Evolutionary conservation across 1,139 yeast species (phyloP).

Genomic region (Pichia cactophila): DNA sequence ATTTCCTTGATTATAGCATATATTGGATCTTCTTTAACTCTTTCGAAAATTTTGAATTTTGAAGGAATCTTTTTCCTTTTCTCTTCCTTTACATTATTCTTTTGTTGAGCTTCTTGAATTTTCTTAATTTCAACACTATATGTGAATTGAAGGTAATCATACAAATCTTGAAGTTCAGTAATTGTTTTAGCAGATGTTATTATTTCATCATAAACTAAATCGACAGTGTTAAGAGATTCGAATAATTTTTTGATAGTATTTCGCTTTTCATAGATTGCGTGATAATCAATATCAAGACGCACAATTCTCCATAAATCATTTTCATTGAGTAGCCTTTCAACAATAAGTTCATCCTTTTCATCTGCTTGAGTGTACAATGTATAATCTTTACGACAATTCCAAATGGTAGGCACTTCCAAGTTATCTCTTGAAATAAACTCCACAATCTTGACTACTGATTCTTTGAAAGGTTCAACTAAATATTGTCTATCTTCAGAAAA

Average conservation of each 20-base stretch:
- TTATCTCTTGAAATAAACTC: slow-evolving; percentile 72
- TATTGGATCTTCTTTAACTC: slow-evolving; percentile 60
- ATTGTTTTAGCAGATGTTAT: slow-evolving; percentile 53
- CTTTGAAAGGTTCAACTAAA: slow-evolving; percentile 45
- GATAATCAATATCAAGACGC: slow-evolving; percentile 80
- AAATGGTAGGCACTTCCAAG: slow-evolving; percentile 91
- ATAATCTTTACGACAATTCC: slow-evolving; percentile 92
- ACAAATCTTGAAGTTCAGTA: slow-evolving; percentile 81
- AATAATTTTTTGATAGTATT: slow-evolving; percentile 53
- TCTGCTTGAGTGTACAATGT: slow-evolving; percentile 42
- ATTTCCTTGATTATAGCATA: slow-evolving; percentile 63
- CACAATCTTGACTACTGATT: slow-evolving; percentile 66
- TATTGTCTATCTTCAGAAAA: slow-evolving; percentile 37
- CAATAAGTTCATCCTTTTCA: slow-evolving; percentile 44
- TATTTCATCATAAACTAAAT: slow-evolving; percentile 50
- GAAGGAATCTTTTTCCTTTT: slow-evolving; percentile 46
- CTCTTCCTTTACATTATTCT: slow-evolving; percentile 8
- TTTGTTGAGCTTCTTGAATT: slow-evolving; percentile 14
- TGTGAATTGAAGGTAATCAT: slow-evolving; percentile 75
- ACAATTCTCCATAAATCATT: slow-evolving; percentile 92
- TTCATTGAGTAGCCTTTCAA: slow-evolving; percentile 55
- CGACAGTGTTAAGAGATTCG: slow-evolving; percentile 47
- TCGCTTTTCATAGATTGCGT: slow-evolving; percentile 74
- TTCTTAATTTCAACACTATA: slow-evolving; percentile 65
- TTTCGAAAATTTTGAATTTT: slow-evolving; percentile 66